phyloP scores from a whole-genome alignment of 208 protist genomes.

The Trypanosoma rangeli region DNA sequence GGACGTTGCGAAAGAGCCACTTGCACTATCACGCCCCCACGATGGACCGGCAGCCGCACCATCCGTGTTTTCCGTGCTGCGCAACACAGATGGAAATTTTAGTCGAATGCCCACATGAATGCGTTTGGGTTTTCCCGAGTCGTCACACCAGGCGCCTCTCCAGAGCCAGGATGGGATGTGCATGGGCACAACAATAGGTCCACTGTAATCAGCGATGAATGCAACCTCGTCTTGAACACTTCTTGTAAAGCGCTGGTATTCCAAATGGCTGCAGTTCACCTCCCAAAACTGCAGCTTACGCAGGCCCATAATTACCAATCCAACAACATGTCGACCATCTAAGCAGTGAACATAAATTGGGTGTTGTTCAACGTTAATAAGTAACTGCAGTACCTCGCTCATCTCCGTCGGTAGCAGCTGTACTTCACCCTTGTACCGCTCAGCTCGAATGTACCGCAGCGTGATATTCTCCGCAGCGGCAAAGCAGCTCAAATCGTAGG shows the following conservation, averaged over 20 bases:
- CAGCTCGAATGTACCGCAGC: slow-evolving; percentile 66
- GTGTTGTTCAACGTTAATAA: slow-evolving; percentile 60
- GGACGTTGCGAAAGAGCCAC: background rate
- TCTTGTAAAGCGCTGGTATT: slow-evolving; percentile 70
- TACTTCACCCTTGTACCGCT: slow-evolving; percentile 82
- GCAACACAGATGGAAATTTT: slow-evolving; percentile 26
- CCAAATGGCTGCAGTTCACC: slow-evolving; percentile 38
- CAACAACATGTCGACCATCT: slow-evolving; percentile 75
- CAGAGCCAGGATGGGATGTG: slow-evolving; percentile 63
- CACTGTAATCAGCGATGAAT: slow-evolving; percentile 76
- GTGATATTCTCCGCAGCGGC: slow-evolving; percentile 51
- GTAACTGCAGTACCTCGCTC: slow-evolving; percentile 52
- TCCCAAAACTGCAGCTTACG: slow-evolving; percentile 81
- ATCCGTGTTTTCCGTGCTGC: background rate
- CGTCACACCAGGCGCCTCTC: slow-evolving; percentile 35
- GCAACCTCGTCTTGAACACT: slow-evolving; percentile 60
- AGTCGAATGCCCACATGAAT: slow-evolving; percentile 36
- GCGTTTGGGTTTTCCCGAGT: slow-evolving; percentile 18
- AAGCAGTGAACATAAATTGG: slow-evolving; percentile 88
- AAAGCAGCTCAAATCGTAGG: slow-evolving; percentile 76
- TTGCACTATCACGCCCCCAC: background rate
- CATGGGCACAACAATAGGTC: slow-evolving; percentile 58
- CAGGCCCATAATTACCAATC: slow-evolving; percentile 75
- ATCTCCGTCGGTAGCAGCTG: slow-evolving; percentile 80
- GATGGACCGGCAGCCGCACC: background rate